These are phyloP conservation scores for Podaxis sp. DNA, from an alignment of 768 basidiomycete species.

Conservation along the genomic window DNA sequence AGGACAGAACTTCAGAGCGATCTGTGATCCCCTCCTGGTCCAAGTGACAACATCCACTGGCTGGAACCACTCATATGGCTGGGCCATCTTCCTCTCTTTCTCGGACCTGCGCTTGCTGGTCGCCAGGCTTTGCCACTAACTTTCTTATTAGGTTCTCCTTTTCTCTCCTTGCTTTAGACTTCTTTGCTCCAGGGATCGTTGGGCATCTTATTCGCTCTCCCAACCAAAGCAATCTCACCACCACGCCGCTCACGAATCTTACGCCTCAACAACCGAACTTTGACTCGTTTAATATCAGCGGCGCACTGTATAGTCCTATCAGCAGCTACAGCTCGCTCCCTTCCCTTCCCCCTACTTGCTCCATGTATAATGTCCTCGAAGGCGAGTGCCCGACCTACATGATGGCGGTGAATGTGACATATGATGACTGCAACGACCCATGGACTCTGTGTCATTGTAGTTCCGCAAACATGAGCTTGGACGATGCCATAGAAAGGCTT, in stretches of 20 bases:
- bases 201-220: neutral
- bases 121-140: neutral
- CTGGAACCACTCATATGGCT: neutral
- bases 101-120: neutral
- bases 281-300: slow-evolving; percentile 15
- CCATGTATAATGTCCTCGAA: slow-evolving; percentile 10
- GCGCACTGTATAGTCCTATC: slow-evolving; percentile 15
- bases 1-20: neutral
- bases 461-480: slow-evolving; percentile 25
- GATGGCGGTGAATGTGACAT: slow-evolving; percentile 24
- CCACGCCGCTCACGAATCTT: slow-evolving; percentile 8
- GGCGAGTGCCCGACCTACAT: slow-evolving; percentile 22
- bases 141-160: neutral
- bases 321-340: slow-evolving; percentile 14
- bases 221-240: neutral
- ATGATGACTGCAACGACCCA: slow-evolving; percentile 25
- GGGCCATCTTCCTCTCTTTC: neutral
- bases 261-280: slow-evolving; percentile 21
- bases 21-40: neutral
- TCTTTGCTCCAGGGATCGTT: neutral
- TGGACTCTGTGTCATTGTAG: slow-evolving; percentile 28
- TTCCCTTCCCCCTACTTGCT: slow-evolving; percentile 19
- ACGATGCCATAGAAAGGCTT: slow-evolving; percentile 24
- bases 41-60: neutral
- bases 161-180: neutral